These are phyloP conservation scores for Macrophomina tecta DNA, from an alignment of 2,329 filamentous ascomycete genomes.

Conservation along the genomic window DNA sequence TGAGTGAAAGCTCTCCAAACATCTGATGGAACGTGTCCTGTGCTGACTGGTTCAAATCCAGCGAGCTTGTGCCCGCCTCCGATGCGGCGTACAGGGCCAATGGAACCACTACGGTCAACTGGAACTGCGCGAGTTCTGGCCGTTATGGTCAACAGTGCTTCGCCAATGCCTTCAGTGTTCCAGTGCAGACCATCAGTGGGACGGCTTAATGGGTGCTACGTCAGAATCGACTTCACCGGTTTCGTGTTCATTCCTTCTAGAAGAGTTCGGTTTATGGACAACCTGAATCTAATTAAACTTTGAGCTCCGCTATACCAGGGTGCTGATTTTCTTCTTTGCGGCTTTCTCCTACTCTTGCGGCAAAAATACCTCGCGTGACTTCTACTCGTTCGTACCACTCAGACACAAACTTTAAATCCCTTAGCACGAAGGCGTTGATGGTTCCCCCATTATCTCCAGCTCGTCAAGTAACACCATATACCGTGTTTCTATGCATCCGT, in stretches of 20 bases:
- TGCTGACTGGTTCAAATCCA: neutral
- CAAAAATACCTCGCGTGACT: too few species aligned
- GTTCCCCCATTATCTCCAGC: too few species aligned
- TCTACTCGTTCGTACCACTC: too few species aligned
- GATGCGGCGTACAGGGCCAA: neutral
- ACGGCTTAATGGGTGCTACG: neutral
- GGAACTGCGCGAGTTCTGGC: conserved; percentile 16
- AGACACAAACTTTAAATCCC: too few species aligned
- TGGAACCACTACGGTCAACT: neutral
- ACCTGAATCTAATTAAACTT: too few species aligned
- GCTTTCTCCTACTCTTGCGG: too few species aligned
- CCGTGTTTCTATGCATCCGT: too few species aligned
- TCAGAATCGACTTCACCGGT: neutral
- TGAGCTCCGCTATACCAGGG: too few species aligned
- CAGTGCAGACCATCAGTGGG: neutral
- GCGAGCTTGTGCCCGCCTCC: neutral
- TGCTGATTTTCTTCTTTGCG: too few species aligned
- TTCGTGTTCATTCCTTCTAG: neutral
- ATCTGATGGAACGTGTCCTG: neutral
- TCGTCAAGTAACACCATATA: too few species aligned
- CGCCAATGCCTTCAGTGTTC: neutral
- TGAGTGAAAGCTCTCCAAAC: neutral
- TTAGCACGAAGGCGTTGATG: too few species aligned
- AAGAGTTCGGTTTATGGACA: too few species aligned
- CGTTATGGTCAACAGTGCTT: neutral